These are phyloP conservation scores for Nitzschia inconspicua DNA, from an alignment of 108 stramenopile genomes.

Conservation along the genomic window DNA sequence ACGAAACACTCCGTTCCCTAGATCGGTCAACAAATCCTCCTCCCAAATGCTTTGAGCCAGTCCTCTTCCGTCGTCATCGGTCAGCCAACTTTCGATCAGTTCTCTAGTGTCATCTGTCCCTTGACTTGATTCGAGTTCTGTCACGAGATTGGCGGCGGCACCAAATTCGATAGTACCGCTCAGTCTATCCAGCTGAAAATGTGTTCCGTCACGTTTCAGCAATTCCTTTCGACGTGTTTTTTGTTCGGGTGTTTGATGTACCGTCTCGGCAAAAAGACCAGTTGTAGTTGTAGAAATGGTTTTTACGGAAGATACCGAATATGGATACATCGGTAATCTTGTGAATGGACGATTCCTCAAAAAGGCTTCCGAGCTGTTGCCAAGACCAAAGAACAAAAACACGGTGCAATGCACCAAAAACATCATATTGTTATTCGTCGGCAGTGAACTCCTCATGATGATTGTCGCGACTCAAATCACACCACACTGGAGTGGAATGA, in stretches of 20 bases:
- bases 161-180: slow-evolving; percentile 69
- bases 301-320: too few relatives aligned
- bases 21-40: slow-evolving; percentile 45
- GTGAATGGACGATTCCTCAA: too few relatives aligned
- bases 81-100: slow-evolving; percentile 52
- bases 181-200: slow-evolving; percentile 60
- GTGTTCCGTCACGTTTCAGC: slow-evolving; percentile 58
- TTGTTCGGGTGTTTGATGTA: slow-evolving; percentile 32
- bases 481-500: too few relatives aligned
- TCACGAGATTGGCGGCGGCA: slow-evolving; percentile 52
- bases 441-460: too few relatives aligned
- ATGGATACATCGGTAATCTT: too few relatives aligned
- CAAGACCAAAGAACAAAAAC: too few relatives aligned
- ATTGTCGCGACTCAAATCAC: too few relatives aligned
- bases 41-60: slow-evolving; percentile 78
- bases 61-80: slow-evolving; percentile 46
- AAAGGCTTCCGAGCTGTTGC: too few relatives aligned
- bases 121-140: slow-evolving; percentile 32
- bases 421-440: too few relatives aligned
- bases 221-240: slow-evolving; percentile 47
- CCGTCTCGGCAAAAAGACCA: slow-evolving; percentile 26
- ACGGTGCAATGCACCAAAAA: too few relatives aligned
- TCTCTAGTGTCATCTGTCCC: slow-evolving; percentile 15
- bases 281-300: too few relatives aligned
- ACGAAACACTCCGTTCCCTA: slow-evolving; percentile 51